These are phyloP conservation scores for Pistacia integerrima DNA, from an alignment of 345 rosid genomes.

Conservation along the genomic window DNA sequence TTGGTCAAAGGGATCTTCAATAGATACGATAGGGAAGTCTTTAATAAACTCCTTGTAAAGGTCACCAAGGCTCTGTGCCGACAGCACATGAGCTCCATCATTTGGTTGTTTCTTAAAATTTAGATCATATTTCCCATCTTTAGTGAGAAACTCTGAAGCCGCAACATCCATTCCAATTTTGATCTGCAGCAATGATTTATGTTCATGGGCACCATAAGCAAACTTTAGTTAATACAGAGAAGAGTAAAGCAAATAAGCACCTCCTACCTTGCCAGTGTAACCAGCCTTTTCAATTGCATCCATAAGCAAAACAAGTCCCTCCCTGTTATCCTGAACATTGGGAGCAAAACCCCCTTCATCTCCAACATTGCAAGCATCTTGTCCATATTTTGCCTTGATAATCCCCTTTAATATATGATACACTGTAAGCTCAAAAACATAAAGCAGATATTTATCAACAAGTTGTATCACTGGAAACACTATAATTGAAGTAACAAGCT, in stretches of 20 bases:
- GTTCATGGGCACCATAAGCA: background rate
- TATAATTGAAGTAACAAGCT: background rate
- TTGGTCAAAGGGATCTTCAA: conserved; percentile 98
- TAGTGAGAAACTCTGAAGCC: conserved; percentile 88
- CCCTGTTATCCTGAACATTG: conserved; percentile 96
- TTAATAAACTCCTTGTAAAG: conserved; percentile 83
- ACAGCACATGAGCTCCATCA: conserved; percentile 81
- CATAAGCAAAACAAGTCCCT: conserved; percentile 90
- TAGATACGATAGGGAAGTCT: conserved; percentile 91
- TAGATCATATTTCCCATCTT: conserved; percentile 83
- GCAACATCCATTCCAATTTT: conserved; percentile 99
- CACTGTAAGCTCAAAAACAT: conserved; percentile 45
- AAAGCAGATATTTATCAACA: background rate
- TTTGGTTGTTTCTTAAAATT: conserved; percentile 96
- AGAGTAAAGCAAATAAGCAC: background rate
- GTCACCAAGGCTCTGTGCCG: conserved; percentile 75
- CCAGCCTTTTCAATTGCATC: conserved; percentile 98
- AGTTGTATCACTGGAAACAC: background rate
- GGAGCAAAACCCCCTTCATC: conserved; percentile 99
- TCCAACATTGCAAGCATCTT: conserved; percentile 99
- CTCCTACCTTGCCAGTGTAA: conserved; percentile 80
- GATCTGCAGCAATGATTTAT: conserved; percentile 54
- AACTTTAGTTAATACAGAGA: conserved; percentile 7
- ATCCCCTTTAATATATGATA: conserved; percentile 88
- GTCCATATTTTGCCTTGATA: conserved; percentile 89